Percentiles rank a stretch among this genome's conserved stretches.
Conservation (phyloP, 768 basidiomycete species). For the Dioszegia aurantiaca region DNA sequence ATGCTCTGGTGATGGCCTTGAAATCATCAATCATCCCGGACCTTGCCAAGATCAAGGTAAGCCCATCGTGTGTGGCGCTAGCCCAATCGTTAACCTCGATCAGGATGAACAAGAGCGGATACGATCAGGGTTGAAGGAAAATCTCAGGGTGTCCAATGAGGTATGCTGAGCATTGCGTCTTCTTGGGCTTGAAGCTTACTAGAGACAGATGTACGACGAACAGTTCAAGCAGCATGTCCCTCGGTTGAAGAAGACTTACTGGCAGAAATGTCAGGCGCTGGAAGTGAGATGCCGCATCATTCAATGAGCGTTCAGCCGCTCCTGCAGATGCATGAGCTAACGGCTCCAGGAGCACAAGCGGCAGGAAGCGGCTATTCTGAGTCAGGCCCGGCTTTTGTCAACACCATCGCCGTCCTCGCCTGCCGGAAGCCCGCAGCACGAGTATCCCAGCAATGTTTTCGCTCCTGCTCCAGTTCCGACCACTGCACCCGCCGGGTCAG, state of each 20-base stretch:
- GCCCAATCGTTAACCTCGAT: neutral
- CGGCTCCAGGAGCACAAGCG: constrained; percentile 43
- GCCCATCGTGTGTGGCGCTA: neutral
- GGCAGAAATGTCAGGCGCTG: constrained; percentile 80
- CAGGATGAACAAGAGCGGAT: constrained; percentile 89
- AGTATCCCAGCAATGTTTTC: constrained; percentile 22
- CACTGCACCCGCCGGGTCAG: constrained; percentile 6
- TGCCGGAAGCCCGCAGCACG: constrained; percentile 24
- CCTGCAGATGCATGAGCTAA: constrained; percentile 5
- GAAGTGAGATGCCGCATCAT: constrained; percentile 59
- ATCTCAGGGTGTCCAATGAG: constrained; percentile 71
- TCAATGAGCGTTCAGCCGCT: too few relatives aligned
- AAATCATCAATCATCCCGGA: constrained; percentile 70
- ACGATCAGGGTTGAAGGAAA: constrained; percentile 86
- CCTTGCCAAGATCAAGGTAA: constrained; percentile 62
- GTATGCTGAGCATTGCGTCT: constrained; percentile 15
- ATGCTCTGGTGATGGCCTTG: constrained; percentile 72
- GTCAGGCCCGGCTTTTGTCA: constrained; percentile 48
- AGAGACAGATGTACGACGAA: constrained; percentile 67
- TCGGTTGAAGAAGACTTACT: constrained; percentile 72
- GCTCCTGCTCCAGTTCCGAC: neutral
- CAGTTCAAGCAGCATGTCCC: constrained; percentile 77
- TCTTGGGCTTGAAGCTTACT: neutral
- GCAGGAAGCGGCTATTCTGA: constrained; percentile 49
- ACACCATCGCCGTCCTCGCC: constrained; percentile 32